A percentile compares a stretch with the other conserved stretches of the same genome.
phyloP scores from a whole-genome alignment of 495 filamentous ascomycete genomes.

The Neurospora sp. region DNA sequence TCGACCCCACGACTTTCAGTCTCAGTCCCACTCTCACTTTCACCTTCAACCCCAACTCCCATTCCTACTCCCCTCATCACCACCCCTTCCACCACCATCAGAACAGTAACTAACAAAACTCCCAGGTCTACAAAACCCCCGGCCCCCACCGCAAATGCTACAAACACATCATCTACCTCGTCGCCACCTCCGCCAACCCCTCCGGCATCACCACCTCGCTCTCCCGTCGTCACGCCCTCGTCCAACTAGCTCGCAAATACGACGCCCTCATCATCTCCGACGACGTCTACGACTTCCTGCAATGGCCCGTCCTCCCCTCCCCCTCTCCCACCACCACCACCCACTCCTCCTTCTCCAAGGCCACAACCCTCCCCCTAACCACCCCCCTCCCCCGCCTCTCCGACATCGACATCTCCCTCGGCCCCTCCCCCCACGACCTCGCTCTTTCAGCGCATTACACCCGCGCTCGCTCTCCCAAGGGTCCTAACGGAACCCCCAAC shows the following conservation, averaged over 20 bases:
- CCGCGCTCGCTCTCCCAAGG: background rate
- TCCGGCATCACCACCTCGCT: constrained; percentile 64
- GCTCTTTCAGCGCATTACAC: background rate
- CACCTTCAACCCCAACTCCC: background rate
- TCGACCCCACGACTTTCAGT: background rate
- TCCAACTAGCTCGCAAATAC: constrained; percentile 57
- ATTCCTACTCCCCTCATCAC: background rate
- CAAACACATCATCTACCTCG: constrained; percentile 72
- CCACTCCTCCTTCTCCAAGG: background rate
- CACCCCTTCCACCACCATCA: background rate
- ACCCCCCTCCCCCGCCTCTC: constrained; percentile 54
- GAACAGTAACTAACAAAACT: background rate
- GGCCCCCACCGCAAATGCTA: constrained; percentile 54
- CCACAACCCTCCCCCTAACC: background rate
- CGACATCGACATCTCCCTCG: constrained; percentile 55
- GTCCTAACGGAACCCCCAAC: background rate
- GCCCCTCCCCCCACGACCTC: constrained; percentile 30
- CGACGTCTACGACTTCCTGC: constrained; percentile 85
- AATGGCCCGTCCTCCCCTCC: constrained; percentile 45
- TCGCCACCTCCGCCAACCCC: constrained; percentile 77
- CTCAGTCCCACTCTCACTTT: background rate
- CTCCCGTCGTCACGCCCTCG: constrained; percentile 47
- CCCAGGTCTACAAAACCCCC: constrained; percentile 21
- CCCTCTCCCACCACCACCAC: no score
- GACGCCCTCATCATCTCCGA: constrained; percentile 75